phyloP scores from a whole-genome alignment of 208 protist genomes.

The Leishmania martiniquensis region DNA sequence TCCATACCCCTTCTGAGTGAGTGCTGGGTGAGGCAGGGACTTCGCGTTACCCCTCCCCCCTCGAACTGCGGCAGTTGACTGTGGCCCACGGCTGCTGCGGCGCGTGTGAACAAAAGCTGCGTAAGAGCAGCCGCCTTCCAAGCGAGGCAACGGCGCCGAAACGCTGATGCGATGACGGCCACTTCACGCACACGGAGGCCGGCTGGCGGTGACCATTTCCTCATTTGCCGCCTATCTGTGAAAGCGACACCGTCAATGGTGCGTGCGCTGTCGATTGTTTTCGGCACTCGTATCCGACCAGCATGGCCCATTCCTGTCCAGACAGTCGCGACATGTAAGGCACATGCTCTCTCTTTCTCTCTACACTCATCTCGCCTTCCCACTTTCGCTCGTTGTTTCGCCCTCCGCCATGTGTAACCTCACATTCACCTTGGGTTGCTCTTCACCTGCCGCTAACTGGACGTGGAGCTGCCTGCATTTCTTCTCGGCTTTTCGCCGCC shows the following conservation, averaged over 20 bases:
- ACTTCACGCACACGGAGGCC: neutral
- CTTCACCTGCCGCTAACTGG: neutral
- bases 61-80: neutral
- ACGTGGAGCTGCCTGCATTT: neutral
- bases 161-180: neutral
- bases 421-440: neutral
- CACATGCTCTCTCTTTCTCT: neutral
- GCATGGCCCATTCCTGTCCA: neutral
- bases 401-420: neutral
- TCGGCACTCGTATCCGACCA: neutral
- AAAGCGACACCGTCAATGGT: neutral
- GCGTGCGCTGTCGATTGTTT: too few relatives aligned
- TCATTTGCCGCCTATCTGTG: neutral
- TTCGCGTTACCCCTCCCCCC: too few relatives aligned
- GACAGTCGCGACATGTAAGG: neutral
- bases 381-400: neutral
- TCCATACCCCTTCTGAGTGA: constrained; percentile 32
- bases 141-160: too few relatives aligned
- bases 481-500: neutral
- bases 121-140: too few relatives aligned
- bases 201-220: neutral
- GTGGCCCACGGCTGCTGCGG: neutral
- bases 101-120: too few relatives aligned
- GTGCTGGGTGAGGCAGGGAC: neutral
- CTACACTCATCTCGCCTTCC: neutral